A percentile compares a stretch with the other conserved stretches of the same genome.
Conservation (phyloP, 1,284 basidiomycete genomes). For the Flammula alnicola region DNA sequence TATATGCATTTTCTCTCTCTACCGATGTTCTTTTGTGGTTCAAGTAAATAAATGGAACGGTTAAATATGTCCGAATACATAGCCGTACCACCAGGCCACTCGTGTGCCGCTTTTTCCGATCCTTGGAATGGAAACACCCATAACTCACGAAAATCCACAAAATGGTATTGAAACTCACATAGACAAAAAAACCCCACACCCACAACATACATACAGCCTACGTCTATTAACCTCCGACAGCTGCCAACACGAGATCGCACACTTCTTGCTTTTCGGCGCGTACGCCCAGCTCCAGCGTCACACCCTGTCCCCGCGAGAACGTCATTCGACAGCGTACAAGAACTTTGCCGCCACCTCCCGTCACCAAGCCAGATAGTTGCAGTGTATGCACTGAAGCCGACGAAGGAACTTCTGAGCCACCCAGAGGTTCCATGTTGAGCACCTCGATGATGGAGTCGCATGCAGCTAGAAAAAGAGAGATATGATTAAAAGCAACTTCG, state of each 20-base stretch:
- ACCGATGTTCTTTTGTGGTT: too few relatives aligned
- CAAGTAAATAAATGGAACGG: too few relatives aligned
- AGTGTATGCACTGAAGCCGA: conserved; percentile 93
- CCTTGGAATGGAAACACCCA: too few relatives aligned
- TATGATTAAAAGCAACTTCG: conserved; percentile 3
- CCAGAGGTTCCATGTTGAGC: conserved; percentile 95
- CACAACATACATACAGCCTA: conserved; percentile 6
- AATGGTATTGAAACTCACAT: conserved; percentile 14
- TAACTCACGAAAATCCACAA: conserved; percentile 13
- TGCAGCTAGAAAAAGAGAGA: conserved; percentile 62
- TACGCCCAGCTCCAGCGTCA: conserved; percentile 95
- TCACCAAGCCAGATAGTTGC: conserved; percentile 88
- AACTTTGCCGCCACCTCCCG: conserved; percentile 91
- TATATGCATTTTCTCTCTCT: too few relatives aligned
- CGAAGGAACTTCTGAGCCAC: conserved; percentile 82
- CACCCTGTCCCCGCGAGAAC: conserved; percentile 86
- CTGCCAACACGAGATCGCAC: conserved; percentile 87
- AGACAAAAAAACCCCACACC: neutral
- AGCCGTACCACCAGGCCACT: too few relatives aligned
- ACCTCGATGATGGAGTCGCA: conserved; percentile 94
- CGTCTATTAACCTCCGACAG: conserved; percentile 74
- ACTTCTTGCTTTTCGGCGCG: conserved; percentile 89
- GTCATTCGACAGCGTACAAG: conserved; percentile 96
- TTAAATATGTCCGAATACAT: too few relatives aligned
- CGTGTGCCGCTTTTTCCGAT: too few relatives aligned